phyloP scores from a whole-genome alignment of 1,284 basidiomycete species.

The Waitea zeae region DNA sequence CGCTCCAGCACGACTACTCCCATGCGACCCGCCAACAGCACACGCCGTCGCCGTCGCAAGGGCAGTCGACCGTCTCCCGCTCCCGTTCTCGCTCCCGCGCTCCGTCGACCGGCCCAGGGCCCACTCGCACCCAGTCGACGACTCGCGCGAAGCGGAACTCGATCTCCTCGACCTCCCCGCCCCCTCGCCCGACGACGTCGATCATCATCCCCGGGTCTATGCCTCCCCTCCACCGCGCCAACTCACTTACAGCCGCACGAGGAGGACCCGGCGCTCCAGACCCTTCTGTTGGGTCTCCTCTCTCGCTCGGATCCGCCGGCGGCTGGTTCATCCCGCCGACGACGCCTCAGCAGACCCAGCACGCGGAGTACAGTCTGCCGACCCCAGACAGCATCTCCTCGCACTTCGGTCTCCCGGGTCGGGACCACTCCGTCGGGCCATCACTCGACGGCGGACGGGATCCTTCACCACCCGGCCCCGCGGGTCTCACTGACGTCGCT shows the following conservation, averaged over 20 bases:
- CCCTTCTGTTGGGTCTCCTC: too few species aligned
- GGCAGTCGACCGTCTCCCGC: slow-evolving; percentile 11
- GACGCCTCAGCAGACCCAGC: background rate
- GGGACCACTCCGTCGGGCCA: slow-evolving; percentile 12
- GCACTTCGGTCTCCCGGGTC: slow-evolving; percentile 5
- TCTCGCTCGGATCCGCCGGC: background rate
- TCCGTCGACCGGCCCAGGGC: slow-evolving; percentile 22
- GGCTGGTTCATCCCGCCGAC: slow-evolving; percentile 4
- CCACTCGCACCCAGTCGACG: slow-evolving; percentile 27
- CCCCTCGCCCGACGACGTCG: slow-evolving; percentile 22
- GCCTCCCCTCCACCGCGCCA: slow-evolving; percentile 11
- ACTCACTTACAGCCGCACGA: slow-evolving; percentile 13
- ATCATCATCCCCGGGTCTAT: slow-evolving; percentile 35
- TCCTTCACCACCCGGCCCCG: slow-evolving; percentile 12
- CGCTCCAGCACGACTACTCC: slow-evolving; percentile 9
- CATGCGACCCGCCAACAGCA: slow-evolving; percentile 11
- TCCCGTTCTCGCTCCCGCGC: slow-evolving; percentile 32
- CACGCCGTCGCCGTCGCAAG: slow-evolving; percentile 15
- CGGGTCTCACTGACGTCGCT: slow-evolving; percentile 15
- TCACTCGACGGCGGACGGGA: slow-evolving; percentile 15
- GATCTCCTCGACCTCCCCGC: slow-evolving; percentile 26
- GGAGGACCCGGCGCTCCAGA: slow-evolving; percentile 6
- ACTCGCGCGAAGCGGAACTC: slow-evolving; percentile 25
- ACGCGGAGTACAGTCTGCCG: slow-evolving; percentile 17
- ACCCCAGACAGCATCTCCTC: slow-evolving; percentile 18